Conservation (phyloP, 805 yeast species). For the Metschnikowia arizonensis region DNA sequence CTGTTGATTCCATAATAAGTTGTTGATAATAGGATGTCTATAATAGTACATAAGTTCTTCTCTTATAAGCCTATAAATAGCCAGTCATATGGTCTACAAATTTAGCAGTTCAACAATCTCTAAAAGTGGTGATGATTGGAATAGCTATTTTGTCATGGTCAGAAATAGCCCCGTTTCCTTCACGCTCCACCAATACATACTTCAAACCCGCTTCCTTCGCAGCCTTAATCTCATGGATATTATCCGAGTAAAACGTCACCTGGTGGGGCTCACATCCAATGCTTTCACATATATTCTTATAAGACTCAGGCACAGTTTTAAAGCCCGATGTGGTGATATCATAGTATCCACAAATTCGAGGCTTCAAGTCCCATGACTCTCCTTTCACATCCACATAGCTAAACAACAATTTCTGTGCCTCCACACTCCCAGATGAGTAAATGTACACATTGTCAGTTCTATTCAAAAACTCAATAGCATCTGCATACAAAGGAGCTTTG, state of each 20-base stretch:
- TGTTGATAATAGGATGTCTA: too few relatives aligned
- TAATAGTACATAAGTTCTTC: too few relatives aligned
- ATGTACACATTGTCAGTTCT: conserved; percentile 48
- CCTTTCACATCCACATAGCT: conserved; percentile 47
- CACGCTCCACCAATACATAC: conserved; percentile 58
- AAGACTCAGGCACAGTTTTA: conserved; percentile 57
- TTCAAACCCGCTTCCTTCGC: conserved; percentile 63
- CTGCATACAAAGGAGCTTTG: conserved; percentile 70
- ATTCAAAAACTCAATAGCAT: conserved; percentile 59
- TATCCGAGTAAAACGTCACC: conserved; percentile 75
- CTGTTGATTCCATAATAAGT: too few relatives aligned
- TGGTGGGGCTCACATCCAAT: conserved; percentile 33
- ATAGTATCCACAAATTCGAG: conserved; percentile 59
- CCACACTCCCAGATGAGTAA: conserved; percentile 85
- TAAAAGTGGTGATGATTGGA: conserved; percentile 9
- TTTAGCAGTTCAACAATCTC: too few relatives aligned
- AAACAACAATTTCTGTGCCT: conserved; percentile 80
- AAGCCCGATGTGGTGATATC: conserved; percentile 84
- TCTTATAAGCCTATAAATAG: too few relatives aligned
- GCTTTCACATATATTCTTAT: conserved; percentile 47
- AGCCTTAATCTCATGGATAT: conserved; percentile 70
- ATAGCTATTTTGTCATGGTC: conserved; percentile 25
- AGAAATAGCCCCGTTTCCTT: conserved; percentile 62
- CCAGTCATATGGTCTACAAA: too few relatives aligned
- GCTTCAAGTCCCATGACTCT: conserved; percentile 48